Evolutionary conservation across 345 rosid genomes (phyloP).

Genomic region (Alliaria petiolata): DNA sequence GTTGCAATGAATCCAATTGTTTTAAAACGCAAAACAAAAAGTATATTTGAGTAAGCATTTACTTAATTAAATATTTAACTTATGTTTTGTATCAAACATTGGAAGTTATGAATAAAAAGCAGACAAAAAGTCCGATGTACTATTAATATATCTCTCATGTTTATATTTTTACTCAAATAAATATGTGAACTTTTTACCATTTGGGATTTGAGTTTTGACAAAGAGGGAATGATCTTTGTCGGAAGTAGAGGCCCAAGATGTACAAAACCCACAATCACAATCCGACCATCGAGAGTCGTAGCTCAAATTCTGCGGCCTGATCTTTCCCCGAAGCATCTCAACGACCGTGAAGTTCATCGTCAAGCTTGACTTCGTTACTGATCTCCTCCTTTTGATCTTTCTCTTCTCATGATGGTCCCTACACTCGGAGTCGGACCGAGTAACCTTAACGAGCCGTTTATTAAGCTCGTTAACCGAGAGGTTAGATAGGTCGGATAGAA

Average conservation of each 20-base stretch:
- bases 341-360: slow-evolving; percentile 64
- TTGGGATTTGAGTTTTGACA: slow-evolving; percentile 60
- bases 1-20: background rate
- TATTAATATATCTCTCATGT: too few species aligned
- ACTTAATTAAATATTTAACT: too few species aligned
- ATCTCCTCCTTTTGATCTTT: slow-evolving; percentile 35
- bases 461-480: slow-evolving; percentile 18
- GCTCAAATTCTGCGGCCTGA: slow-evolving; percentile 10
- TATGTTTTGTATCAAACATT: background rate
- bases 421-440: slow-evolving; percentile 34
- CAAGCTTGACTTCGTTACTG: slow-evolving; percentile 17
- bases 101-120: background rate
- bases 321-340: slow-evolving; percentile 47
- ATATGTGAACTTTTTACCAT: slow-evolving; percentile 35
- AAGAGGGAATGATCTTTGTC: slow-evolving; percentile 51
- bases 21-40: background rate
- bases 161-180: background rate
- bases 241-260: slow-evolving; percentile 56
- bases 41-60: background rate
- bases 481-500: slow-evolving; percentile 47
- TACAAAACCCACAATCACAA: slow-evolving; percentile 80
- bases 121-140: too few species aligned
- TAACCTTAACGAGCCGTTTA: slow-evolving; percentile 35
- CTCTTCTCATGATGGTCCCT: slow-evolving; percentile 30
- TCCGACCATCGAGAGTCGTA: slow-evolving; percentile 80